These are phyloP conservation scores for Teratosphaeria epicoccoides DNA, from an alignment of 2,329 filamentous ascomycete genomes.

Conservation along the genomic window DNA sequence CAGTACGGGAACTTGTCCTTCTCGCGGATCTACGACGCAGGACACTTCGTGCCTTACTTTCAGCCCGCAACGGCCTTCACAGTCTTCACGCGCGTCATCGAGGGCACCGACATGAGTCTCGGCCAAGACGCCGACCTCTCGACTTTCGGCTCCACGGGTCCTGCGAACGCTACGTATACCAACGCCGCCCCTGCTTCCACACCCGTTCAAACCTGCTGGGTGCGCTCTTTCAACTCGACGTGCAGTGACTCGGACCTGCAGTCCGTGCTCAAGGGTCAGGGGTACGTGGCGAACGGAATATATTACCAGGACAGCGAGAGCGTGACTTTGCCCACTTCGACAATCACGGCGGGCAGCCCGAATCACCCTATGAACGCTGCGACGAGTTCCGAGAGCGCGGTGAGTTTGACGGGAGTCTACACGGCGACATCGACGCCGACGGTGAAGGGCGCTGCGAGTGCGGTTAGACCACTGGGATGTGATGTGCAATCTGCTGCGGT, in stretches of 20 bases:
- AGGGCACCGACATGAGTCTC: slow-evolving; percentile 39
- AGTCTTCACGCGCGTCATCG: slow-evolving; percentile 43
- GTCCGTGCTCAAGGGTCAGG: slow-evolving; percentile 40
- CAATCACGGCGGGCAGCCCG: slow-evolving; percentile 23
- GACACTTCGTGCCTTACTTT: slow-evolving; percentile 43
- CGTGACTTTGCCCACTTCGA: slow-evolving; percentile 26
- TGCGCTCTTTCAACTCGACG: slow-evolving; percentile 42
- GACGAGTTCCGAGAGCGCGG: slow-evolving; percentile 4
- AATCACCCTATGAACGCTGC: slow-evolving; percentile 20
- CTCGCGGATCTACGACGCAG: slow-evolving; percentile 42
- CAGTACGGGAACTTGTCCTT: slow-evolving; percentile 60
- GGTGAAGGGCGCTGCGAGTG: not conserved
- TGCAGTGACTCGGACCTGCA: slow-evolving; percentile 44
- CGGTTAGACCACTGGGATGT: not conserved
- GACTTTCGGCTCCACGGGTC: slow-evolving; percentile 48
- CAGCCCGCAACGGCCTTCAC: slow-evolving; percentile 44
- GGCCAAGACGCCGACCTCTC: slow-evolving; percentile 31
- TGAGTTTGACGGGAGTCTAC: slow-evolving; percentile 26
- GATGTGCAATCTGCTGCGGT: not conserved
- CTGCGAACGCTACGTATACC: slow-evolving; percentile 46
- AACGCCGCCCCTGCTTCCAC: slow-evolving; percentile 39
- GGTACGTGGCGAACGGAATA: slow-evolving; percentile 51
- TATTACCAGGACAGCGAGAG: slow-evolving; percentile 35
- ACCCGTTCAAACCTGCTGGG: slow-evolving; percentile 48
- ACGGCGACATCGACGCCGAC: slow-evolving; percentile 29